Base-by-base conservation (phyloP, 345 rosid genomes). In the Microcos paniculata region DNA sequence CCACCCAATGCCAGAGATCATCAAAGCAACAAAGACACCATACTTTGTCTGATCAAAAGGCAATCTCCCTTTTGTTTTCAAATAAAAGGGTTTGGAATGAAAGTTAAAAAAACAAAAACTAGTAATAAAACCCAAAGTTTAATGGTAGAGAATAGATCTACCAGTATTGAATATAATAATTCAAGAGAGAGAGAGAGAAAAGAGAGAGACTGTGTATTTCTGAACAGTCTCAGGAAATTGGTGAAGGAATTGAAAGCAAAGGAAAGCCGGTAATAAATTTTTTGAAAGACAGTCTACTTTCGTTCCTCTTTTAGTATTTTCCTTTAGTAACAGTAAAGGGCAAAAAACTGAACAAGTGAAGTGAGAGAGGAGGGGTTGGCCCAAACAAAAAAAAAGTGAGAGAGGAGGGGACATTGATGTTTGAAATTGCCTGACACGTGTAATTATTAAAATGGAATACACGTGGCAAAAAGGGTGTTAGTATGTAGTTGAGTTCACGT, bases 401-500 rank as follows among this genome's bases (percentile, higher is more conserved):
- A n/a, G n/a, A n/a, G n/a, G n/a, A 40, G 2, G 4, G 23, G 10
- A 24, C 24, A 10, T 21, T 53, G 61, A 10, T 3, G 55, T 26
- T 31, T 31, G 12, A 52, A 23, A 53, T 4, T 3, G 7, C 38
- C 2, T 33, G 65, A 72, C 64, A 57, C 75, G 40, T 72, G 75
- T 4, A 61, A 31, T 13, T 11, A n/a, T 43, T 8, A 3, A 28
- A 71, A 40, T 16, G 42, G 56, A 24, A 15, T 0, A 28, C 5
- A 45, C 57, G 69, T 30, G 68, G 13, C 68, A 3, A 45, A 46
- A 73, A 28, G 70, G n/a, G 28, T 31, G 18, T 48, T 23, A 9
- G 7, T 67, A n/a, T 71, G 71, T 63, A 6, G 64, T 75, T 52
- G 72, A 75, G 63, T 64, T 75, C 78, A 75, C 72, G 64, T 65